phyloP scores from a whole-genome alignment of 306 rosid species.

The Trifolium dubium region DNA sequence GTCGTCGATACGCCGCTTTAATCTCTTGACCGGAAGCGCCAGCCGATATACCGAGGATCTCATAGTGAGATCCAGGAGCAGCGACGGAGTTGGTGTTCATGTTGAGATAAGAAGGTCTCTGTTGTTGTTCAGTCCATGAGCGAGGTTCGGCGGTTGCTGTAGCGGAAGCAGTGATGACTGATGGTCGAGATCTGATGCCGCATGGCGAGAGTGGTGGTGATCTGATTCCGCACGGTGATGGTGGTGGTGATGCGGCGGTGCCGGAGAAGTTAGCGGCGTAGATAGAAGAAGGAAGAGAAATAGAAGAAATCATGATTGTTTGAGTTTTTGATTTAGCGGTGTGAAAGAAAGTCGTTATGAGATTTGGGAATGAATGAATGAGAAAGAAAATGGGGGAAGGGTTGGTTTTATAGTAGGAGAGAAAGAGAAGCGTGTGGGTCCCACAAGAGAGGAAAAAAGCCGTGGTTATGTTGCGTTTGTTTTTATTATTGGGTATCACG shows the following conservation, averaged over 20 bases:
- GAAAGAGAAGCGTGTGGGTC: neutral
- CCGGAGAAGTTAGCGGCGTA: slow-evolving; percentile 28
- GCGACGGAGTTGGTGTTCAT: neutral
- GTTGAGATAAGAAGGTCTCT: slow-evolving; percentile 46
- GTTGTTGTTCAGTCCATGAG: slow-evolving; percentile 49
- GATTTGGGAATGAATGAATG: neutral
- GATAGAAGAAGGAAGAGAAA: neutral
- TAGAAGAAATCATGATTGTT: neutral
- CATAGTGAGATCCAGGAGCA: slow-evolving; percentile 65
- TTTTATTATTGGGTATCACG: neutral
- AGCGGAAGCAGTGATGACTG: slow-evolving; percentile 40
- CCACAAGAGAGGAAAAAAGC: neutral
- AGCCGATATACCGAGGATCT: slow-evolving; percentile 70
- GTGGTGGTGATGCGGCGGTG: neutral
- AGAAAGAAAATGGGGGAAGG: neutral
- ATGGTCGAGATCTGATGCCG: slow-evolving; percentile 29
- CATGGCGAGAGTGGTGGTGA: neutral
- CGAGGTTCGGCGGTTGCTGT: slow-evolving; percentile 50
- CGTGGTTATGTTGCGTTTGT: neutral
- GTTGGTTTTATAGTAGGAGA: neutral
- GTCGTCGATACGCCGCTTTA: slow-evolving; percentile 76
- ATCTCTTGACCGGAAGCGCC: slow-evolving; percentile 79
- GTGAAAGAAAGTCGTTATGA: neutral
- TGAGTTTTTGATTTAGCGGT: too few relatives aligned
- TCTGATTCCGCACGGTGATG: slow-evolving; percentile 30